A percentile compares a stretch with the other conserved stretches of the same genome.
phyloP scores from a whole-genome alignment of 2,329 filamentous ascomycete species.

The Chaetothyriales sp. region DNA sequence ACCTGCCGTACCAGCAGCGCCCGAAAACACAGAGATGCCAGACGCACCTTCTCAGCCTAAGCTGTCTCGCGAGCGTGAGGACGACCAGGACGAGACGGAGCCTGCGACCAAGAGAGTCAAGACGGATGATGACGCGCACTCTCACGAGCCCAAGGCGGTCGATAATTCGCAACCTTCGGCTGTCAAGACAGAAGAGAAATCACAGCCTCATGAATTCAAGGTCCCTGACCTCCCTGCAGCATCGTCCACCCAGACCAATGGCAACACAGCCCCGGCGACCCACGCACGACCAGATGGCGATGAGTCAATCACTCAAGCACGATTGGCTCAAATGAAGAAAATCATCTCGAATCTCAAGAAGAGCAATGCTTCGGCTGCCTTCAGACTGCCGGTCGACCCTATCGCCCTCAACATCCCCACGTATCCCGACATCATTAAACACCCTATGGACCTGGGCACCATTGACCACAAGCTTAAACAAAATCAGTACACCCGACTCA shows the following conservation, averaged over 20 bases:
- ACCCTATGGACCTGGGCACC: conserved; percentile 69
- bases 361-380: conserved; percentile 62
- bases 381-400: conserved; percentile 61
- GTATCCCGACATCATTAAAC: conserved; percentile 55
- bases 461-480: conserved; percentile 69
- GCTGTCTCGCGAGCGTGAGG: conserved; percentile 59
- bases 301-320: conserved; percentile 11
- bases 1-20: conserved; percentile 10
- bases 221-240: conserved; percentile 27
- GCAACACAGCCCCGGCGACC: conserved; percentile 7
- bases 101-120: conserved; percentile 69
- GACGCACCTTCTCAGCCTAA: conserved; percentile 42
- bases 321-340: conserved; percentile 17
- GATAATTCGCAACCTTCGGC: no score
- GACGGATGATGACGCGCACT: conserved; percentile 39
- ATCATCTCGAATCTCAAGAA: conserved; percentile 48
- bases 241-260: conserved; percentile 18
- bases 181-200: conserved; percentile 4
- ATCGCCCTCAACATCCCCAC: conserved; percentile 62
- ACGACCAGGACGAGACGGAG: conserved; percentile 45
- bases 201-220: conserved; percentile 23
- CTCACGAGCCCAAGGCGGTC: conserved; percentile 21
- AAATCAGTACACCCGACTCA: conserved; percentile 52
- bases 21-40: conserved; percentile 37
- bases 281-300: conserved; percentile 4